Conservation (phyloP, 345 rosid species). For the Ceriops zippeliana region DNA sequence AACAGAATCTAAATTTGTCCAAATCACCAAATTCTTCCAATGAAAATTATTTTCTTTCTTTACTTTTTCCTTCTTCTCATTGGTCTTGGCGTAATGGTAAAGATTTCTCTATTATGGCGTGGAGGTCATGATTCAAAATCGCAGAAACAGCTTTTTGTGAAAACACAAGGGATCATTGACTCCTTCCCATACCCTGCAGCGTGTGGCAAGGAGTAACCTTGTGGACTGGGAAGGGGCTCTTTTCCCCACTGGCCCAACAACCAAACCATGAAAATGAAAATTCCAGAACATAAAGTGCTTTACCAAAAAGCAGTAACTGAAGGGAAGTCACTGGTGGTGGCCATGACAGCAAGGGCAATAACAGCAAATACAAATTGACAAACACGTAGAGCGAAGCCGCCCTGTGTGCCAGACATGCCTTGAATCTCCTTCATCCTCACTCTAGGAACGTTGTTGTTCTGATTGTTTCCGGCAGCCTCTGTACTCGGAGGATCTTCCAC, state of each 20-base stretch:
- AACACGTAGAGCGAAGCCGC: conserved; percentile 54
- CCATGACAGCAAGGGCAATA: conserved; percentile 58
- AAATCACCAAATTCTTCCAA: too few species aligned
- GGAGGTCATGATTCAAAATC: too few species aligned
- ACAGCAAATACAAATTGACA: conserved; percentile 62
- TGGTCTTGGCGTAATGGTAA: too few species aligned
- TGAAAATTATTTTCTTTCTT: too few species aligned
- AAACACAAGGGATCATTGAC: too few species aligned
- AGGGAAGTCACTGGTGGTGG: conserved; percentile 65
- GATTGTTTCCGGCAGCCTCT: conserved; percentile 35
- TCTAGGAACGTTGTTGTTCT: conserved; percentile 35
- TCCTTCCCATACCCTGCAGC: too few species aligned
- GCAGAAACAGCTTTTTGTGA: too few species aligned
- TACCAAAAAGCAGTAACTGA: conserved; percentile 72
- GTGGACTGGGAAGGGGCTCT: too few species aligned
- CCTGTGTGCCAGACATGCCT: conserved; percentile 68
- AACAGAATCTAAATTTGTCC: too few species aligned
- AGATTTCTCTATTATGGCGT: too few species aligned
- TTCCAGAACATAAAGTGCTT: background rate
- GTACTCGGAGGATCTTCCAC: conserved; percentile 60
- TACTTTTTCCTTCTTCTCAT: too few species aligned
- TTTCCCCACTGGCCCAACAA: background rate
- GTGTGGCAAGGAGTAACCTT: too few species aligned
- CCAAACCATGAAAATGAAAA: background rate
- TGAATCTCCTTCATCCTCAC: conserved; percentile 66